Conservation (phyloP, 148 eudicot genomes). For the Chenopodium formosanum region DNA sequence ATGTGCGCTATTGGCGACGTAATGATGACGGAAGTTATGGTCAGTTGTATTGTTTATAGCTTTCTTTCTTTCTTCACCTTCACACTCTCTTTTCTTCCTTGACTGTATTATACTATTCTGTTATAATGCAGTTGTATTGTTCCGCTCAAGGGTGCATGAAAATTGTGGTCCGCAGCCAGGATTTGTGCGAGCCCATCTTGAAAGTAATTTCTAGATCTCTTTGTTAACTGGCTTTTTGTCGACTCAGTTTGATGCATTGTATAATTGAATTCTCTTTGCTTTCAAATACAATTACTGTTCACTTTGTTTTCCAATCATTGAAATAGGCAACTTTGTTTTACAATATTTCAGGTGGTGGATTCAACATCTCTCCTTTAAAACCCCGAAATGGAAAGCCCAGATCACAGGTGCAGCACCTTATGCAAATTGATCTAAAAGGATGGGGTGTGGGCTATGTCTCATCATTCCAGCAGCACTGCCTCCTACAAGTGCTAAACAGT, state of each 20-base stretch:
- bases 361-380: conserved; percentile 86
- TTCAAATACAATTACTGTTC: background rate
- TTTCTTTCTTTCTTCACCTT: background rate
- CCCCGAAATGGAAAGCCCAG: conserved; percentile 91
- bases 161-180: conserved; percentile 97
- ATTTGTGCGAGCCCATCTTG: conserved; percentile 94
- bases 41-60: conserved; percentile 29
- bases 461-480: conserved; percentile 94
- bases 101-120: background rate
- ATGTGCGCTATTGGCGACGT: conserved; percentile 99
- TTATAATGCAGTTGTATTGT: conserved; percentile 80
- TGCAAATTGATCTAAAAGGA: conserved; percentile 97
- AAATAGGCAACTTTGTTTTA: background rate
- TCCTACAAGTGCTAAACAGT: conserved; percentile 92
- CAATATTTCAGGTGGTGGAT: conserved; percentile 84
- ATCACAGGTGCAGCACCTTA: conserved; percentile 94
- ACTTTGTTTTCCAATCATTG: conserved; percentile 2
- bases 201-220: conserved; percentile 56
- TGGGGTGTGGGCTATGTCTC: conserved; percentile 94
- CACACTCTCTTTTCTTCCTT: conserved; percentile 9
- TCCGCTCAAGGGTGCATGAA: conserved; percentile 93
- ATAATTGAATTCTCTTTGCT: conserved; percentile 1
- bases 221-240: conserved; percentile 17
- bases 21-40: conserved; percentile 99
- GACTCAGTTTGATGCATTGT: background rate